Base-by-base conservation (phyloP, 306 rosid species). In the Gillenia trifoliata region DNA sequence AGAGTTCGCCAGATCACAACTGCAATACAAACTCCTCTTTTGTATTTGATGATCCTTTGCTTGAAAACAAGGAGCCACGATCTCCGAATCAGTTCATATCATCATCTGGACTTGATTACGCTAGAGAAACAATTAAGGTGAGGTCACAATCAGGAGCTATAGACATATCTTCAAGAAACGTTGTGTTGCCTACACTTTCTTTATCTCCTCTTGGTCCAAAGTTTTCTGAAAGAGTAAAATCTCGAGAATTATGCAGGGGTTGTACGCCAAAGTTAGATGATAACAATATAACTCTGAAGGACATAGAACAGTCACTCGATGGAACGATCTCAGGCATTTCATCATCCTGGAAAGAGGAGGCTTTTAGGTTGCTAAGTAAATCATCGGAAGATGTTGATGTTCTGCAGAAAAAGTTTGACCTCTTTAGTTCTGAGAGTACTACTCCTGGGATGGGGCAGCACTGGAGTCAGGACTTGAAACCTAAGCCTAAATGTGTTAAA, bases 151-250 rank as follows among this genome's bases (percentile, higher is more conserved):
- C 85, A 22, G 65, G 71, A 5, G 77, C 83, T 28, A 71, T 85
- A 75, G 59, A 78, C 22, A 79, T 86, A 79, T 80, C 85, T 61
- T 85, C 72, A 19, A 77, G 68, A 41, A 81, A 75, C 56, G 77
- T 41, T 55, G 62, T 70, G 29, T 77, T 88, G 11, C 85, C 89
- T 29, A 76, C 88, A 29, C 77, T 79, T 68, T 88, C 92, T 55
- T 73, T 88, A 71, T 92, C 96, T 76, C 96, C 98, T 54, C 85
- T 90, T 62, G 91, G 96, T 70, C 92, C 84, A 70, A 83, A 80
- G 55, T 71, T 68, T 43, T 68, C 80, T 72, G 78, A 76, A 85
- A 81, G 77, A 81, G 72, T 52, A 67, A 82, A 83, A 17, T 66
- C 73, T 31, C 77, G 63, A 61, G 81, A 57, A 64, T 50, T 47